phyloP scores from a whole-genome alignment of 192 early-diverging fungal species.

The Thamnidium elegans region DNA sequence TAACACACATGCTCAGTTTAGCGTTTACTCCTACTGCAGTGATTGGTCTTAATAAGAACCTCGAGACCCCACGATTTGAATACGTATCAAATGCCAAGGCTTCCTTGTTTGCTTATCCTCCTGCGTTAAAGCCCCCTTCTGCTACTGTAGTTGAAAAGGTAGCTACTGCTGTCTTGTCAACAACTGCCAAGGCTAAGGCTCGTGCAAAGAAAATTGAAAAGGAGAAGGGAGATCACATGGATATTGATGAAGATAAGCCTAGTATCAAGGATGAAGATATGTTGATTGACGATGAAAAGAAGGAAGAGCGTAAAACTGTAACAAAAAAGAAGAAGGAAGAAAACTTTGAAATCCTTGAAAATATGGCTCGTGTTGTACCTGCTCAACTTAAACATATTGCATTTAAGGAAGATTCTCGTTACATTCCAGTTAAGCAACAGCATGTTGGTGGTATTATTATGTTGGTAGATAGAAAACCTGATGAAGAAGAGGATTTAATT shows the following conservation, averaged over 20 bases:
- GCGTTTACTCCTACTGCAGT: slow-evolving; percentile 94
- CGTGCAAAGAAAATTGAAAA: slow-evolving; percentile 79
- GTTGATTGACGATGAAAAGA: slow-evolving; percentile 55
- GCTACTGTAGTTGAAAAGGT: slow-evolving; percentile 78
- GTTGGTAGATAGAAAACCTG: slow-evolving; percentile 71
- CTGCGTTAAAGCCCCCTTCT: slow-evolving; percentile 77
- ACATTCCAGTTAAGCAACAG: slow-evolving; percentile 82
- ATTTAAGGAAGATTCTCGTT: slow-evolving; percentile 83
- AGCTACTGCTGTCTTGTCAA: slow-evolving; percentile 92
- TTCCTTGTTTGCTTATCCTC: slow-evolving; percentile 91
- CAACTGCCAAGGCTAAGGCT: slow-evolving; percentile 90
- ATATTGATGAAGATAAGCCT: slow-evolving; percentile 54
- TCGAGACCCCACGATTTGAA: slow-evolving; percentile 84
- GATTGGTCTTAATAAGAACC: slow-evolving; percentile 89
- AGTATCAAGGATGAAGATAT: slow-evolving; percentile 40
- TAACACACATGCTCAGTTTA: slow-evolving; percentile 93
- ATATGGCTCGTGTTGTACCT: slow-evolving; percentile 86
- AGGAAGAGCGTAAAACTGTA: slow-evolving; percentile 46
- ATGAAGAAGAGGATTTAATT: slow-evolving; percentile 83
- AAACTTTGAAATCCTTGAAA: slow-evolving; percentile 73
- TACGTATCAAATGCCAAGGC: slow-evolving; percentile 83
- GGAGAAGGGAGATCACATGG: slow-evolving; percentile 60
- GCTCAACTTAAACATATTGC: slow-evolving; percentile 83
- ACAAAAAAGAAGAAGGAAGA: slow-evolving; percentile 72
- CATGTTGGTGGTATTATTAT: slow-evolving; percentile 84